Base-by-base conservation (phyloP, 2,329 filamentous ascomycete genomes). In the Aulographum hederae region DNA sequence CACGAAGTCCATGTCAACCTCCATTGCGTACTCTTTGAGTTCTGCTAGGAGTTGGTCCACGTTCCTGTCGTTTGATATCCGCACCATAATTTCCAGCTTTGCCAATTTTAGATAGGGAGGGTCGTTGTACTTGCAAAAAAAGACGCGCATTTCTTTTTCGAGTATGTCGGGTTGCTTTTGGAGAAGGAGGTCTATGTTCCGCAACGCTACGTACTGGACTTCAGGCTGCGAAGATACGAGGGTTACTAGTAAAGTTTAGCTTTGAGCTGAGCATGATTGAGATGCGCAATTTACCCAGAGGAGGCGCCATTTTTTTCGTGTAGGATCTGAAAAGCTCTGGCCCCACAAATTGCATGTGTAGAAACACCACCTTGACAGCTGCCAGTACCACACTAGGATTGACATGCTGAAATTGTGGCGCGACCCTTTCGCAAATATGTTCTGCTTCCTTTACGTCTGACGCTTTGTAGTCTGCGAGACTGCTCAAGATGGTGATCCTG, bases 101-200 rank as follows among this genome's bases (percentile, higher is more conserved):
- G 93, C 79, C 37, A 98, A 73, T 56, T 98, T 98, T 46, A 98
- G 75, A 51, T 98, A 98, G 15, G 84, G 84, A 2, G 89, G 86
- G 44, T 98, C 89, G 51, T 95, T 95, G 61, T 98, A 98, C 59
- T 98, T 98, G 75, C 89, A 98, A 61, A 98, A 98, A 61, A 98
- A 98, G 6, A 98, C 89, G 28, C 89, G 73, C 46, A 98, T 73
- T 54, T 98, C 89, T 54, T 95, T 95, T 64, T 81, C 92, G 6
- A 98, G 66, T 34, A 98, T 94, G 43, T 93, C 85, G 8, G 89
- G 84, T 53, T 94, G 86, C 43, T 91, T 89, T 54, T 98, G 89
- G 17, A 98, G 66, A 4, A 98, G 65, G 20, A 98, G 70, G 44
- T 98, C 89, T 46, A 98, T 98, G 53, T 98, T 98, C 40, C 86